Evolutionary conservation across 2,329 filamentous ascomycete species (phyloP).

Genomic region (Chrysosporium keratinophilum): DNA sequence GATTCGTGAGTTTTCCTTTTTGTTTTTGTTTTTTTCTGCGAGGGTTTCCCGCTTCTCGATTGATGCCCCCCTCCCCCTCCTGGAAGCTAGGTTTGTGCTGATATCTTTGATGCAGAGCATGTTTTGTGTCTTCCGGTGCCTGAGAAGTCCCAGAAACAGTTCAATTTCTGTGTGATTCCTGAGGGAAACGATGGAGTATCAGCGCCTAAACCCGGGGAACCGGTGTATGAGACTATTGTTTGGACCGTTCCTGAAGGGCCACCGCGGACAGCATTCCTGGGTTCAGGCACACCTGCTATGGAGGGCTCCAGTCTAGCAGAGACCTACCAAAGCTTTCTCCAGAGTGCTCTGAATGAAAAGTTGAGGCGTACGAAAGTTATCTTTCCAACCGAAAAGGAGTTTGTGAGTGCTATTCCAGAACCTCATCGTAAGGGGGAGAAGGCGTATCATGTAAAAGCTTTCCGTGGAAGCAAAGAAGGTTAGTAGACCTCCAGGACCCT

Average conservation of each 20-base stretch:
- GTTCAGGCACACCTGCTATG: conserved; percentile 34
- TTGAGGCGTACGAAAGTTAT: conserved; percentile 40
- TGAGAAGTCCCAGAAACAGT: conserved; percentile 53
- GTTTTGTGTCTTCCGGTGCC: conserved; percentile 53
- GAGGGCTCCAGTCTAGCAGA: conserved; percentile 36
- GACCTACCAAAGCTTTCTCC: conserved; percentile 37
- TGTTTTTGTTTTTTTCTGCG: not conserved
- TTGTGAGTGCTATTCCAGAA: conserved; percentile 50
- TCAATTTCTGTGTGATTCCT: conserved; percentile 53
- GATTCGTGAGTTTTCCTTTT: conserved; percentile 33
- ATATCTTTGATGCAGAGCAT: conserved; percentile 35
- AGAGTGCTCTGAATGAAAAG: conserved; percentile 40
- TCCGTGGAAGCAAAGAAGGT: conserved; percentile 57
- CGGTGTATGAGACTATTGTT: conserved; percentile 46
- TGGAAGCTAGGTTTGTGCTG: not conserved
- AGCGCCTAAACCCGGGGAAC: conserved; percentile 32
- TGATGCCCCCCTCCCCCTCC: no score
- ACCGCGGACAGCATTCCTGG: conserved; percentile 36
- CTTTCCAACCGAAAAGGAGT: conserved; percentile 47
- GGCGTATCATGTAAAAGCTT: conserved; percentile 54
- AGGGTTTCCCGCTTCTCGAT: not conserved
- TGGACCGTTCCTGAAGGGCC: conserved; percentile 50
- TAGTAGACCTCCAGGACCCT: conserved; percentile 14
- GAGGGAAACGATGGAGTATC: conserved; percentile 42
- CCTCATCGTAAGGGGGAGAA: conserved; percentile 53